A percentile compares a stretch with the other conserved stretches of the same genome.
Conservation (phyloP, 192 early-diverging fungal species). For the Coemansia erecta region DNA sequence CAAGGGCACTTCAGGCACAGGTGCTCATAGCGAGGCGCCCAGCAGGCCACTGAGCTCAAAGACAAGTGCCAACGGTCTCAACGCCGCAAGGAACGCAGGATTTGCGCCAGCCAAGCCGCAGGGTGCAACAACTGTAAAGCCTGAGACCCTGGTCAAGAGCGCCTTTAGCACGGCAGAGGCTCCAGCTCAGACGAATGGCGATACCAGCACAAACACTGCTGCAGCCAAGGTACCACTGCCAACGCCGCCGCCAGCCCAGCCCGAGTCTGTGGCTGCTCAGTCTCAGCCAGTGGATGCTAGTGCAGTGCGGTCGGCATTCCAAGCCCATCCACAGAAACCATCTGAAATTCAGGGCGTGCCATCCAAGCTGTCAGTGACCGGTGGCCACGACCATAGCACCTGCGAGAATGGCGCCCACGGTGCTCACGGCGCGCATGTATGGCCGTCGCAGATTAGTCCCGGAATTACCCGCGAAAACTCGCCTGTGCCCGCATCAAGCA, state of each 20-base stretch:
- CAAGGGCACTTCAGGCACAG: conserved; percentile 6
- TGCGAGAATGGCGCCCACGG: conserved; percentile 6
- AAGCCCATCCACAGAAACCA: background rate
- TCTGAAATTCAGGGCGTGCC: conserved; percentile 20
- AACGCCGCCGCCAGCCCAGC: conserved; percentile 4
- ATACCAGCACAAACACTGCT: background rate
- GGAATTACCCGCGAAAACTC: conserved; percentile 36
- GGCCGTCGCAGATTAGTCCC: conserved; percentile 54
- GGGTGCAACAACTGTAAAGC: background rate
- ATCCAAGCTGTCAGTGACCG: conserved; percentile 42
- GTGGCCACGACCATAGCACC: conserved; percentile 37
- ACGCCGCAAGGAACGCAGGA: background rate
- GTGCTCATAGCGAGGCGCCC: conserved; percentile 9
- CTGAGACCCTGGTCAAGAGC: background rate
- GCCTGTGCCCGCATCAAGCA: conserved; percentile 9
- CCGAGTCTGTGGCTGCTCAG: conserved; percentile 10
- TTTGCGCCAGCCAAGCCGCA: background rate
- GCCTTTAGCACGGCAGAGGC: background rate
- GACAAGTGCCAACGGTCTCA: background rate
- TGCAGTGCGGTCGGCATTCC: background rate
- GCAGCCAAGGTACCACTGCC: conserved; percentile 4
- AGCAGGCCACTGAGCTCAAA: conserved; percentile 13
- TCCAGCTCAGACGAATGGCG: too few species aligned
- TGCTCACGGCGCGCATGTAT: conserved; percentile 30
- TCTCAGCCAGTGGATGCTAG: conserved; percentile 10